Evolutionary conservation across 148 eudicot genomes (phyloP), one percentile per base, ranked within the genome.

Genomic region (Nyssa sinensis): DNA sequence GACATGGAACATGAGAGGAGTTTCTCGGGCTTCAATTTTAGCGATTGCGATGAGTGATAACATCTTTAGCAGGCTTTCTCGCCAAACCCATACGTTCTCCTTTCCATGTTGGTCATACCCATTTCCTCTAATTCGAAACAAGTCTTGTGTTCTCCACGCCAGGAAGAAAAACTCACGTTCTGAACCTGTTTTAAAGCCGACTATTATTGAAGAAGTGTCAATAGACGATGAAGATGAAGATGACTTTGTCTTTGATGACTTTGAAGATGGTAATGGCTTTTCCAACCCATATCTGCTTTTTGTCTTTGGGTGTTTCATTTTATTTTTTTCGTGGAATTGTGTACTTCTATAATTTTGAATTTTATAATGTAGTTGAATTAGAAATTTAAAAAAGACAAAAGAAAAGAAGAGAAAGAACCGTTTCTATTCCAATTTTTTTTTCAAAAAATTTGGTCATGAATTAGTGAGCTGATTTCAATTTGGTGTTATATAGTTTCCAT

Each of bases 211-310:
- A 64, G 75, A 89, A 79, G 80, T 89, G 27, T 69, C 74, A 12
- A 32, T 74, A 66, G 84, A 72, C 58, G 80, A 68, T 28, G 86
- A 88, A 31, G 90, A 86, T 60, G 83, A 63, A 31, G 90, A 86
- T 60, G 83, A 63, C 27, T 67, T 81, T 65, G 29, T 85, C 39
- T 37, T 72, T 28, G 84, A 84, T 64, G 94, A 86, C n/a, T 79
- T 86, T 62, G 84, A 70, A 24, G 87, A 85, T 71, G 91, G 89
- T 88, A 81, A 58, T 10, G n/a, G n/a, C n/a, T n/a, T n/a, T n/a
- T n/a, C n/a, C 25, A 6, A 34, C 25, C 30, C 16, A 10, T 59
- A 14, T 35, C 35, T 37, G 68, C 0, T n/a, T 33, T 29, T 9
- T 51, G 11, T 66, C 8, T 41, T 5, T 24, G 31, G 16, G 12